Evolutionary conservation across 768 basidiomycete genomes (phyloP), one percentile per base, ranked within the genome.

Genomic region (Kwoniella shandongensis): DNA sequence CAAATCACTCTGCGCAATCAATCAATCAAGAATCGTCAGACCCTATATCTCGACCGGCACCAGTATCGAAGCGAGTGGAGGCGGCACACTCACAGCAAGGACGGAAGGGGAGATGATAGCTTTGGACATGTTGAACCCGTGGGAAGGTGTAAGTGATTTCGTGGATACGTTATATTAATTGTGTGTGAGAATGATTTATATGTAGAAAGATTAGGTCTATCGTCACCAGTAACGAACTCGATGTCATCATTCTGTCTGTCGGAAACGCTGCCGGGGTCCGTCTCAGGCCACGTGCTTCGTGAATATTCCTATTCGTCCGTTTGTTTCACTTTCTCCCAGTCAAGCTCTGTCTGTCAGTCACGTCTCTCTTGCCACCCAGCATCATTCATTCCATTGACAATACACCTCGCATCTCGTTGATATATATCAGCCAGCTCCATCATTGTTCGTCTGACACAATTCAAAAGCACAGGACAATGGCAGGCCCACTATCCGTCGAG

Each of bases 101-200:
- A 98, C 91, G 3, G 93, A 97, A 20, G 96, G 96, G 10, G 93
- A 87, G 76, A 99, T 91, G 79, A 98, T 97, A 13, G 90, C 85
- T 66, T 83, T 84, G 65, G 86, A 88, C 91, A 93, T 93, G 32
- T 11, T 66, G 44, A 22, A n/a, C n/a, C n/a, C n/a, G n/a, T n/a
- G n/a, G n/a, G n/a, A n/a, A n/a, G n/a, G n/a, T n/a, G n/a, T n/a
- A n/a, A n/a, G n/a, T n/a, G n/a, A n/a, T n/a, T n/a, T n/a, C n/a
- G n/a, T n/a, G 40, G 40, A 6, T 27, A n/a, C 10, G 29, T 22
- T 25, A 36, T 50, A 12, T 12, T 18, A 22, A 25, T 15, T 50
- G 7, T 17, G 29, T n/a, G 27, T 48, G 22, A 30, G 29, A n/a
- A 17, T 3, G 27, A 48, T 18, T 10, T 32, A 13, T 3, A 48